Evolutionary conservation across 2,329 filamentous ascomycete species (phyloP).

Genomic region (Botryotinia narcissicola): DNA sequence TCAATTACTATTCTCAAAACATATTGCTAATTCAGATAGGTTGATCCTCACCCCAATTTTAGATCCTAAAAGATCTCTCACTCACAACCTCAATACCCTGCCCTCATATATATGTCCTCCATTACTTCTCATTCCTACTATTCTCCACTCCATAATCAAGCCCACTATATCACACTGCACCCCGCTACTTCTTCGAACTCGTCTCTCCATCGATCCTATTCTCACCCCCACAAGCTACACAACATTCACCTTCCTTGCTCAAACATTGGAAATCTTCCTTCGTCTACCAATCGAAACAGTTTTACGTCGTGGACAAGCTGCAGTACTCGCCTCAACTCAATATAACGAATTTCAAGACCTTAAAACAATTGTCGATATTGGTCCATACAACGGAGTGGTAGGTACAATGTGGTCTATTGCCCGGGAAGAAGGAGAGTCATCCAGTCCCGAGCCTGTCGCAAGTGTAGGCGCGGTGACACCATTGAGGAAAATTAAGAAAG

Average conservation of each 20-base stretch:
- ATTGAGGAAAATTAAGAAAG: constrained; percentile 25
- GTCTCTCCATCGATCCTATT: constrained; percentile 78
- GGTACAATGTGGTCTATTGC: constrained; percentile 88
- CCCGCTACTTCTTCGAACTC: constrained; percentile 81
- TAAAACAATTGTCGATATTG: constrained; percentile 73
- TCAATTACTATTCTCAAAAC: not conserved
- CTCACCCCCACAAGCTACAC: constrained; percentile 79
- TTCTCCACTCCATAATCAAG: constrained; percentile 81
- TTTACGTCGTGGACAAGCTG: constrained; percentile 81
- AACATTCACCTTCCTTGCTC: constrained; percentile 76
- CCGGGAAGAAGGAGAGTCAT: constrained; percentile 74
- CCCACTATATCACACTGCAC: constrained; percentile 79
- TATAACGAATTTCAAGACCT: constrained; percentile 31
- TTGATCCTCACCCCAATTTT: constrained; percentile 82
- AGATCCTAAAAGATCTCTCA: constrained; percentile 73
- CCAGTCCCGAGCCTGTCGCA: constrained; percentile 8
- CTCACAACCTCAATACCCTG: constrained; percentile 67
- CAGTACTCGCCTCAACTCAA: constrained; percentile 51
- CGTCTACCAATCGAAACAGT: constrained; percentile 92
- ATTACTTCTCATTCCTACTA: constrained; percentile 73
- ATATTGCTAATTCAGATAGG: constrained; percentile 45
- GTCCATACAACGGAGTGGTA: constrained; percentile 80
- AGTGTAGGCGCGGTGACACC: constrained; percentile 7
- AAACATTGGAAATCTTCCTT: constrained; percentile 75
- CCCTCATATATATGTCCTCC: constrained; percentile 73